Conservation (phyloP, 139 green algal genomes). For the Raphidocelis subcapitata region DNA sequence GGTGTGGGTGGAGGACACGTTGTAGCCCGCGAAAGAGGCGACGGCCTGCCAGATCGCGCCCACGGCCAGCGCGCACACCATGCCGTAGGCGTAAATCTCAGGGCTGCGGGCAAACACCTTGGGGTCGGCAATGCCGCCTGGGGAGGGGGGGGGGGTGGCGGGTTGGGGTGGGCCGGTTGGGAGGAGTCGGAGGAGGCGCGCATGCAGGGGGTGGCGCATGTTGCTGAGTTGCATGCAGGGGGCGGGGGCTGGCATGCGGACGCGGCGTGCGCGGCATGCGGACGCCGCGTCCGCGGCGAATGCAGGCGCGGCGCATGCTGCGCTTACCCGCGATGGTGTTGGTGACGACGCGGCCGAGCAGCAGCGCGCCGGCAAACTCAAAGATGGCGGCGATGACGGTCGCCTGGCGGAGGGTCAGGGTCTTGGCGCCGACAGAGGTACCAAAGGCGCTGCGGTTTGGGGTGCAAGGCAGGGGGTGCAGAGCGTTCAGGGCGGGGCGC, state of each 20-base stretch:
- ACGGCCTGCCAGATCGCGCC: slow-evolving; percentile 39
- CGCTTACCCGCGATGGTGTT: slow-evolving; percentile 28
- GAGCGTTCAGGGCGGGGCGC: no score
- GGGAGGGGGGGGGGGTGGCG: neutral
- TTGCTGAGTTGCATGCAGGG: neutral
- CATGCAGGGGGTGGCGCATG: neutral
- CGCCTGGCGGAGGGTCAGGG: slow-evolving; percentile 33
- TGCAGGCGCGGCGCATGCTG: neutral
- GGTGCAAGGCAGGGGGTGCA: no score
- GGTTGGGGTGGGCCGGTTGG: neutral
- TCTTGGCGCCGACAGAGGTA: slow-evolving; percentile 52
- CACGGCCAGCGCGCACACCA: slow-evolving; percentile 38
- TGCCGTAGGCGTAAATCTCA: slow-evolving; percentile 50
- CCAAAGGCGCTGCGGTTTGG: no score
- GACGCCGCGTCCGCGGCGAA: no score
- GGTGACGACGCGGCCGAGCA: slow-evolving; percentile 40
- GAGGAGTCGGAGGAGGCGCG: neutral
- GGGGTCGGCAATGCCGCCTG: slow-evolving; percentile 21
- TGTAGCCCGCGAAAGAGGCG: slow-evolving; percentile 46
- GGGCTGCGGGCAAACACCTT: slow-evolving; percentile 9
- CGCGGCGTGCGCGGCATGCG: neutral
- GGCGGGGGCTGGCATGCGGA: slow-evolving; percentile 1
- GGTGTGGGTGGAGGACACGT: slow-evolving; percentile 60
- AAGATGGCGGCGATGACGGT: slow-evolving; percentile 37
- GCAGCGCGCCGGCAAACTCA: slow-evolving; percentile 43